Conservation (phyloP, 371 early-diverging fungal genomes). For the Saksenaea vasiformis region DNA sequence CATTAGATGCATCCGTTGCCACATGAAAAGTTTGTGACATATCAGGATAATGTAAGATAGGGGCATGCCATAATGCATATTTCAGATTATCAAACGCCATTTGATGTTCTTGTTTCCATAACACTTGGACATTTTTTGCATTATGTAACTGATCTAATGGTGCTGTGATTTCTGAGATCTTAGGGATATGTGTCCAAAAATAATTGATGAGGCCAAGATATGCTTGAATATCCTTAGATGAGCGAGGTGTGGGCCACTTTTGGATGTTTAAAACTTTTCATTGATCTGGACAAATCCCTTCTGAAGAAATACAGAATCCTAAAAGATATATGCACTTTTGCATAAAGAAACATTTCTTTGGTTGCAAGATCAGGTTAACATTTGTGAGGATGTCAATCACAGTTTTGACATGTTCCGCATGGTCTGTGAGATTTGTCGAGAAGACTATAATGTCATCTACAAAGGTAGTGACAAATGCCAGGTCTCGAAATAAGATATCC, state of each 20-base stretch:
- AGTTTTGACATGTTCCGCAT: constrained; percentile 5
- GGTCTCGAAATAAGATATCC: too few relatives aligned
- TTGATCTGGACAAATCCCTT: constrained; percentile 12
- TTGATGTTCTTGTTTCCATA: constrained; percentile 13
- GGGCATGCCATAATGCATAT: background rate
- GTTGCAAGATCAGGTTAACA: constrained; percentile 20
- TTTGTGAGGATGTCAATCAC: constrained; percentile 15
- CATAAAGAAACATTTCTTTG: constrained; percentile 15
- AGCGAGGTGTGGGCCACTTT: constrained; percentile 11
- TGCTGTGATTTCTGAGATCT: constrained; percentile 15
- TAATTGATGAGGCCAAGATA: constrained; percentile 28
- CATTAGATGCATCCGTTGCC: constrained; percentile 44
- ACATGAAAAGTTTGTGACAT: constrained; percentile 26
- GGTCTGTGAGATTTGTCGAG: constrained; percentile 2
- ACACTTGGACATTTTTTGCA: background rate
- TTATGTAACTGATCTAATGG: constrained; percentile 25
- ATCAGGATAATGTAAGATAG: constrained; percentile 26
- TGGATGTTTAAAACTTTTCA: constrained; percentile 14
- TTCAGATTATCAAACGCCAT: constrained; percentile 15
- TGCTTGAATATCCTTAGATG: constrained; percentile 17
- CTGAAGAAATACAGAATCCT: constrained; percentile 16
- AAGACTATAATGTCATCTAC: constrained; percentile 11
- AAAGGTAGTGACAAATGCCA: too few relatives aligned
- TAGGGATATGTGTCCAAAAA: constrained; percentile 25
- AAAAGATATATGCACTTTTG: constrained; percentile 12